These are phyloP conservation scores for Anacardium occidentale DNA, from an alignment of 345 rosid species.

Conservation along the genomic window DNA sequence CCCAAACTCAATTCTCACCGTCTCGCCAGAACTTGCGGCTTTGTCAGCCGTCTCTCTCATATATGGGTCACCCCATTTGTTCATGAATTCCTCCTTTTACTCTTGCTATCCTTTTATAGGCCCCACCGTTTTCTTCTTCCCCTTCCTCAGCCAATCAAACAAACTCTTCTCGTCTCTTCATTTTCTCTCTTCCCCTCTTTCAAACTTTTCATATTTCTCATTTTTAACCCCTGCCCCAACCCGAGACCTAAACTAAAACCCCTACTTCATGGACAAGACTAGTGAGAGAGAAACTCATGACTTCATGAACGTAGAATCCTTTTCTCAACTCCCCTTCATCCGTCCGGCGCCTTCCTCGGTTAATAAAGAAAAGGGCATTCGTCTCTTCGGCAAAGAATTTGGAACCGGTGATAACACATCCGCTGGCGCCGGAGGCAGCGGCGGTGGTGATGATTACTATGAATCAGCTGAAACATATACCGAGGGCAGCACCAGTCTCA, in stretches of 20 bases:
- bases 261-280: slow-evolving; percentile 23
- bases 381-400: slow-evolving; percentile 89
- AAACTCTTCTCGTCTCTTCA: not conserved
- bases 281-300: slow-evolving; percentile 52
- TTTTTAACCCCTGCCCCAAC: not conserved
- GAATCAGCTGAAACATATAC: slow-evolving; percentile 24
- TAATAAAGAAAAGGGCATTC: slow-evolving; percentile 54
- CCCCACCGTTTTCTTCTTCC: slow-evolving; percentile 4
- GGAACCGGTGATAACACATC: slow-evolving; percentile 25
- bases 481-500: too few relatives aligned
- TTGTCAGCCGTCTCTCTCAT: slow-evolving; percentile 49
- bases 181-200: not conserved
- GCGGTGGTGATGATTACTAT: slow-evolving; percentile 25
- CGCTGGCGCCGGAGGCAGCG: not conserved
- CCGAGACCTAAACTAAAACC: too few relatives aligned
- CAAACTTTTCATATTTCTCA: not conserved
- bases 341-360: slow-evolving; percentile 54
- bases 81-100: slow-evolving; percentile 13
- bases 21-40: slow-evolving; percentile 44
- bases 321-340: slow-evolving; percentile 63
- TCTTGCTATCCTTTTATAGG: slow-evolving; percentile 5
- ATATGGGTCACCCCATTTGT: slow-evolving; percentile 33
- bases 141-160: not conserved
- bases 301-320: slow-evolving; percentile 62
- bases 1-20: slow-evolving; percentile 31